Conservation (phyloP, 305 asterid species). For the Fraxinus albicans region DNA sequence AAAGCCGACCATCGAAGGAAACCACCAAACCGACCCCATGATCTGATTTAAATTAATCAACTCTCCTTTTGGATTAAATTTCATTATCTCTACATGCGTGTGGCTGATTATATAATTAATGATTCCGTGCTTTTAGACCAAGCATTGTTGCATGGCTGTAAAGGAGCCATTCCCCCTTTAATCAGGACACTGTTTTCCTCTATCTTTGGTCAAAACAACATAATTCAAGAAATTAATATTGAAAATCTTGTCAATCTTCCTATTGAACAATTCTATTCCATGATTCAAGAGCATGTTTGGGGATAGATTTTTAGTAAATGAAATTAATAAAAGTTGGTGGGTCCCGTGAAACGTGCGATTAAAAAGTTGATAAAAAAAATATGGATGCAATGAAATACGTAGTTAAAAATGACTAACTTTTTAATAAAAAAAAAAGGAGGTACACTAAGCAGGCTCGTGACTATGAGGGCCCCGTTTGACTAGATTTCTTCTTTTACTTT, state of each 20-base stretch:
- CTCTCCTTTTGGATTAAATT: conserved; percentile 6
- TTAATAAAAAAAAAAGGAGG: too few species aligned
- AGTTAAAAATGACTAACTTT: too few species aligned
- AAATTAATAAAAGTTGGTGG: too few species aligned
- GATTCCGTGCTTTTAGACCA: conserved; percentile 1
- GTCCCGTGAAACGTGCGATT: background rate
- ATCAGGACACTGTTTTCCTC: conserved; percentile 32
- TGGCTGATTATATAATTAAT: background rate
- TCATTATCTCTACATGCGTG: background rate
- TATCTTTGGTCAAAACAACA: conserved; percentile 32
- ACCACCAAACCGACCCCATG: background rate
- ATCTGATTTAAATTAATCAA: background rate
- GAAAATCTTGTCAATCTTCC: background rate
- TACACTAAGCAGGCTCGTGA: too few species aligned
- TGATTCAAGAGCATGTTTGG: conserved; percentile 7
- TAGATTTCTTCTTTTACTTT: too few species aligned
- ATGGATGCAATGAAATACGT: background rate
- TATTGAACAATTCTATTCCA: background rate
- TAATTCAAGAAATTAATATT: conserved; percentile 6
- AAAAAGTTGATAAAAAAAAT: too few species aligned
- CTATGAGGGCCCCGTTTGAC: background rate
- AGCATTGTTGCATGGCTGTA: conserved; percentile 30
- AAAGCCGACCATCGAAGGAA: background rate
- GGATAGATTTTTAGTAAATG: background rate
- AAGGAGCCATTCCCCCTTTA: conserved; percentile 35